Evolutionary conservation across 352 stramenopile species (phyloP), one percentile per base, ranked within the genome.

Genomic region (Phytopythium chamaehyphon): DNA sequence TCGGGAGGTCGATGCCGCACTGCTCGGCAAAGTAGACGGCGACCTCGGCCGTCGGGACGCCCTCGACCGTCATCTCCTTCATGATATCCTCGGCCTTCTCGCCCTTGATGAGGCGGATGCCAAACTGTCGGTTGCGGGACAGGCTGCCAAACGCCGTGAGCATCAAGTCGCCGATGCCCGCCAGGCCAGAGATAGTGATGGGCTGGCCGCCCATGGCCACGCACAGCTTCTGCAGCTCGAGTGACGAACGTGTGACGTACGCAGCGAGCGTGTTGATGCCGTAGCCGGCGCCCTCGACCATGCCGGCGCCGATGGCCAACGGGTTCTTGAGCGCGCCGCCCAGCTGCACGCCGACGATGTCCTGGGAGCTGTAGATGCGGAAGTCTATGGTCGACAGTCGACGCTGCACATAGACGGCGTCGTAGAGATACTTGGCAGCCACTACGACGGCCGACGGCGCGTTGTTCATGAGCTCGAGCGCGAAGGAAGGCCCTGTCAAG

Each of bases 241-340:
- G 83, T 51, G 89, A 98, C 49, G 95, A 96, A 51, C 96, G 85
- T 12, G 96, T 99, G 18, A 99, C 95, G 51, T 98, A 91, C 9
- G 88, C 93, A 16, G 94, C 93, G 62, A 97, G 74, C 24, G 93
- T 97, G 61, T 98, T 98, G 48, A 96, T 98, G 40, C 95, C 96
- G 33, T 98, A 86, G 46, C 94, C 96, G 1, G 98, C 76, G 26
- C 96, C 96, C 72, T 99, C 95, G 61, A 96, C 96, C 93, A 99
- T 98, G 26, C 96, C 97, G 33, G 95, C 95, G 36, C 93, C 96
- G 39, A 99, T 90, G 10, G 97, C 97, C 66, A 99, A 91, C 2
- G 98, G 94, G 71, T 99, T 99, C 71, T 99, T 99, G 39, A 99
- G 84, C 14, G 96, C 96, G 8, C 96, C 97, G 39, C 96, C 95